Base-by-base conservation (phyloP, 2,329 filamentous ascomycete genomes). In the Lachnellula cervina region DNA sequence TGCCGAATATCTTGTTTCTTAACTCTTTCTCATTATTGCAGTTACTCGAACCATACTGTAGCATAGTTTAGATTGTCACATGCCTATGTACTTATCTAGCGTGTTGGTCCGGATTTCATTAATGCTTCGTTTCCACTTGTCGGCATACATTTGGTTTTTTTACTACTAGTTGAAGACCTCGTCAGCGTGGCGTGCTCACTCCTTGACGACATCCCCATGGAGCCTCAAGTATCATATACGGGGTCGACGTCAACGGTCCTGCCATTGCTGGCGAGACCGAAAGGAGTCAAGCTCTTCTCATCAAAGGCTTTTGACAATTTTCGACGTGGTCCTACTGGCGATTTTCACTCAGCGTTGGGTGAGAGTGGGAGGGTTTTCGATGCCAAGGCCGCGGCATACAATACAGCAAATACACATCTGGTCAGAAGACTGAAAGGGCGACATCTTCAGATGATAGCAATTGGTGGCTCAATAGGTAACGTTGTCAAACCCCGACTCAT, bases 391-490 rank as follows among this genome's bases (percentile, higher is more conserved):
- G 83, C 82, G 0, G 80, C 79, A 0, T 73, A 75, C 23, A 79
- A 79, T 54, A 92, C 90, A 1, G 88, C 89, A 9, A 80, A 86
- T 61, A 86, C 89, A 46, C 83, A 86, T 5, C 78, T 97, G 49
- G 83, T 87, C 47, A 80, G 90, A 67, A 86, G 83, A 71, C 74
- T 96, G 64, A 94, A 94, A 73, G 86, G 86, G 34, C 80, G 91
- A 42, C 93, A 97, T 76, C 71, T 97, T 69, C 92, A 97, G 76
- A 97, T 97, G 92, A 97, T 97, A 77, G 93, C 93, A 17, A 96
- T 97, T 62, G 91, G 91, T 66, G 91, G 92, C 45, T 93, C 89
- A 14, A 96, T 97, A 66, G 89, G 88, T 83, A 75, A 52, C 70
- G 43, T 21, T 9, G 44, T 47, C 44, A 46, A 32, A 28, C 42